phyloP scores from a whole-genome alignment of 371 early-diverging fungal species.

The Phascolomyces articulosus region DNA sequence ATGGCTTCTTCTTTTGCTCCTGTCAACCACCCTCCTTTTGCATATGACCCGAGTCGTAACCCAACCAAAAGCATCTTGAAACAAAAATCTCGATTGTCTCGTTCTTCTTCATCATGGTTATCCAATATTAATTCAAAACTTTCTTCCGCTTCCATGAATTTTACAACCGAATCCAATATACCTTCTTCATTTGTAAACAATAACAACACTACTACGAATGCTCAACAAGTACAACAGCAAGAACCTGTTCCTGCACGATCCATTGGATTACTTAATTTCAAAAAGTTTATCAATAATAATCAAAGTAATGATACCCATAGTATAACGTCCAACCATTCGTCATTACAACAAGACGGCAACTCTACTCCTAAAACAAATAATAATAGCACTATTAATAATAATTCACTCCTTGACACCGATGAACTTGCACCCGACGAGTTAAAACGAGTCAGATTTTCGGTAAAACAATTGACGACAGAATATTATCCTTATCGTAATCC shows the following conservation, averaged over 20 bases:
- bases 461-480: constrained; percentile 56
- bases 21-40: constrained; percentile 29
- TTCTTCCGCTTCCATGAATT: constrained; percentile 26
- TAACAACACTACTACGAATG: constrained; percentile 2
- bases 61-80: constrained; percentile 42
- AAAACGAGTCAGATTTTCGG: constrained; percentile 64
- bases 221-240: constrained; percentile 19
- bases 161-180: constrained; percentile 23
- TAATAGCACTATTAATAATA: background rate
- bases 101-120: constrained; percentile 27
- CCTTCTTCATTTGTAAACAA: constrained; percentile 20
- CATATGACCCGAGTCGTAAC: constrained; percentile 31
- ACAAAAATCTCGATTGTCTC: constrained; percentile 25
- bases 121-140: constrained; percentile 26
- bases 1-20: constrained; percentile 31
- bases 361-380: background rate
- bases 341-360: background rate
- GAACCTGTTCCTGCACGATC: constrained; percentile 12
- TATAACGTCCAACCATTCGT: background rate
- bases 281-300: constrained; percentile 23
- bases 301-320: background rate
- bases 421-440: constrained; percentile 40
- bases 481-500: constrained; percentile 34
- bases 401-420: constrained; percentile 9
- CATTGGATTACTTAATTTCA: constrained; percentile 16